Evolutionary conservation across 2,329 filamentous ascomycete genomes (phyloP), one percentile per base, ranked within the genome.

Genomic region (Fusarium beomiforme): DNA sequence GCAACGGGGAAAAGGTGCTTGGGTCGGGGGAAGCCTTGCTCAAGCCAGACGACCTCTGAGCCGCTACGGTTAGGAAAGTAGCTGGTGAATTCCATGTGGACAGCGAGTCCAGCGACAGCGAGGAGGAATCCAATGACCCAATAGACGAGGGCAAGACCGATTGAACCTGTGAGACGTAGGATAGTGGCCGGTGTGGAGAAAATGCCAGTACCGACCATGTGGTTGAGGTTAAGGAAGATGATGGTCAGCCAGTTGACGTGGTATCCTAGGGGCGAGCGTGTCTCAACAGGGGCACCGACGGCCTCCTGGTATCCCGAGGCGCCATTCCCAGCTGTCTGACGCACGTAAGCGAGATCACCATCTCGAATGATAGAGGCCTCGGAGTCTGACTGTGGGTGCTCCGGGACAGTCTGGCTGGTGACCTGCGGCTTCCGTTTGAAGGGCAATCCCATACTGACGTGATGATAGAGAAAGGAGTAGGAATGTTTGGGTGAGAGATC

Each of bases 51-150:
- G 0, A 91, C 90, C 73, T 92, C 89, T 1, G 86, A 85, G 1
- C 90, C 90, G 4, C 88, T 91, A 14, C 90, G 86, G 75, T 87
- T 91, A 1, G 90, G 90, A 65, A 92, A 92, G 69, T 89, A 92
- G 1, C 88, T 84, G 0, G 89, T 86, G 16, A 88, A 87, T 73
- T 92, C 90, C 19, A 92, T 85, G 64, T 92, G 92, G 0, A 90
- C 85, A 0, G 84, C 80, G 7, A 91, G 83, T 3, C 85, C 85
- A 4, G 87, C 83, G 1, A 84, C 76, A 0, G 89, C 86, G 51
- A 90, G 86, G 33, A 91, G 53, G 62, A 88, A 87, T 4, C 90
- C 90, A 14, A 92, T 83, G 3, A 86, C 78, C 90, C 90, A 92
- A 79, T 88, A 92, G 17, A 92, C 83, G 64, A 92, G 79, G 29